These are phyloP conservation scores for Coemansia sp. DNA, from an alignment of 192 early-diverging fungal genomes.

Conservation along the genomic window DNA sequence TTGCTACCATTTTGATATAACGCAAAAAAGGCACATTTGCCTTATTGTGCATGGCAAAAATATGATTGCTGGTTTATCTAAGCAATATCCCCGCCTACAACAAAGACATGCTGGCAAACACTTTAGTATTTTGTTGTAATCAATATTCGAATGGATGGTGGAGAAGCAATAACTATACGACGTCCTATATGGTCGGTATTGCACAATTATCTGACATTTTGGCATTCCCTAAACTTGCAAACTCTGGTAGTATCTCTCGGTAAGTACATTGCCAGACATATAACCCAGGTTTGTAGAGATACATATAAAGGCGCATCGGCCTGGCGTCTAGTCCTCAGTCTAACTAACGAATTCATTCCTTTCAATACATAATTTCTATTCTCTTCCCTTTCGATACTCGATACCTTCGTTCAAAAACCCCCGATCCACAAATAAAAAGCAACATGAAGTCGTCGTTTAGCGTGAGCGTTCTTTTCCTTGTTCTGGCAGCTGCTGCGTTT, in stretches of 20 bases:
- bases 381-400: neutral
- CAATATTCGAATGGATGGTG: neutral
- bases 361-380: slow-evolving; percentile 2
- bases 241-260: no score
- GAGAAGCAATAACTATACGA: no score
- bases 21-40: neutral
- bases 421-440: neutral
- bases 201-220: neutral
- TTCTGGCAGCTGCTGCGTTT: slow-evolving; percentile 30
- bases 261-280: no score
- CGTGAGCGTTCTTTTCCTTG: slow-evolving; percentile 42
- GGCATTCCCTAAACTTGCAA: neutral
- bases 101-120: no score
- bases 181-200: no score
- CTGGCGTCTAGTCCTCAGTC: neutral
- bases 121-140: neutral
- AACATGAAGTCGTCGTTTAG: slow-evolving; percentile 36
- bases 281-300: no score
- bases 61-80: no score
- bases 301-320: no score
- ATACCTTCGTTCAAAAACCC: neutral
- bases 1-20: neutral
- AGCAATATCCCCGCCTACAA: no score
- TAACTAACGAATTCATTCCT: neutral
- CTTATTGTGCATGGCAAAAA: neutral